These are phyloP conservation scores for Opeltia flavorubescens DNA, from an alignment of 495 filamentous ascomycete species.

Conservation along the genomic window DNA sequence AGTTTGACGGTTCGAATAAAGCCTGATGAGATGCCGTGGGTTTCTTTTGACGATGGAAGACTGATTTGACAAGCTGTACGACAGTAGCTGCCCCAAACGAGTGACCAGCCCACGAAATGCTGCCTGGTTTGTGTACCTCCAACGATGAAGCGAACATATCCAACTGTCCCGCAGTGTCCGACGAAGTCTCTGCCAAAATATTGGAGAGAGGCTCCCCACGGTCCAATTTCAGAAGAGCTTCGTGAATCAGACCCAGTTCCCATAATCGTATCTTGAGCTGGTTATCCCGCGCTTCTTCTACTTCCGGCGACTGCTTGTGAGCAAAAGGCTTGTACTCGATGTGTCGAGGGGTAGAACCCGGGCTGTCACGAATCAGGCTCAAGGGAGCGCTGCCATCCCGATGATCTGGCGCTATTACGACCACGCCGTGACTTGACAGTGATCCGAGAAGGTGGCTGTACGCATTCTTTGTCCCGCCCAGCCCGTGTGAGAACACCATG, in stretches of 20 bases:
- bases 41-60: constrained; percentile 35
- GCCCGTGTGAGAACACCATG: constrained; percentile 67
- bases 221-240: constrained; percentile 50
- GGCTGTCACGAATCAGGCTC: constrained; percentile 33
- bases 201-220: constrained; percentile 26
- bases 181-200: constrained; percentile 9
- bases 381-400: constrained; percentile 59
- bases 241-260: constrained; percentile 51
- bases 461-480: constrained; percentile 58
- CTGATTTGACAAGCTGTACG: constrained; percentile 58
- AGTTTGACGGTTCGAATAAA: constrained; percentile 33
- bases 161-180: constrained; percentile 20
- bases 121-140: constrained; percentile 53
- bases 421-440: constrained; percentile 57
- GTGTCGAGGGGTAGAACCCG: background rate
- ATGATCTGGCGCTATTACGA: constrained; percentile 65
- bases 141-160: constrained; percentile 37
- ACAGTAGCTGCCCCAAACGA: constrained; percentile 61
- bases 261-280: constrained; percentile 59
- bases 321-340: constrained; percentile 26
- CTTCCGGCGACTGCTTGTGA: constrained; percentile 40
- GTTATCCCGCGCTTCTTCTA: constrained; percentile 42
- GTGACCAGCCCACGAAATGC: constrained; percentile 58
- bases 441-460: constrained; percentile 62
- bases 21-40: constrained; percentile 22